Conservation (phyloP, 495 filamentous ascomycete genomes). For the Neurospora africana region DNA sequence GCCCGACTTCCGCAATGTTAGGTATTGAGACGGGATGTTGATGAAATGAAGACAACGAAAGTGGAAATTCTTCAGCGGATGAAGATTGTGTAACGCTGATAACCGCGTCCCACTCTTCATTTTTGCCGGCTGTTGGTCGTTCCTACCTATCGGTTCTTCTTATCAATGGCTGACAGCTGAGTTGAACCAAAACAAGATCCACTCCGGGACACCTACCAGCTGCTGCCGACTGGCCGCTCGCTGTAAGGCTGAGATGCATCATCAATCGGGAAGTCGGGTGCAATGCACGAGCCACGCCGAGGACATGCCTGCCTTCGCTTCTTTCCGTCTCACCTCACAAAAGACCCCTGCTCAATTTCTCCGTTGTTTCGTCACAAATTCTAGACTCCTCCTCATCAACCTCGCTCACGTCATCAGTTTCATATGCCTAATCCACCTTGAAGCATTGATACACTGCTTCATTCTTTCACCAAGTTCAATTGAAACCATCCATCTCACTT, state of each 20-base stretch:
- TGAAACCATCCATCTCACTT: background rate
- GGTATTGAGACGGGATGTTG: background rate
- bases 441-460: background rate
- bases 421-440: background rate
- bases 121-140: background rate
- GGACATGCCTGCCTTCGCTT: too few relatives aligned
- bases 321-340: too few relatives aligned
- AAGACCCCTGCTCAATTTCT: too few relatives aligned
- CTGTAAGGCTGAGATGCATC: too few relatives aligned
- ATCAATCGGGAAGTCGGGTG: too few relatives aligned
- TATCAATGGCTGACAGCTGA: background rate
- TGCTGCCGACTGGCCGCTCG: background rate
- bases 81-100: background rate
- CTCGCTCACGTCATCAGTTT: too few relatives aligned
- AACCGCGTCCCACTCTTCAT: background rate
- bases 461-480: background rate
- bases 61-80: background rate
- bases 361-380: too few relatives aligned
- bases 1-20: background rate
- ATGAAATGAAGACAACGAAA: background rate
- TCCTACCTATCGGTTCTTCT: background rate
- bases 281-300: too few relatives aligned
- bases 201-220: background rate
- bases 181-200: background rate
- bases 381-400: too few relatives aligned